Evolutionary conservation across 768 basidiomycete species (phyloP), one percentile per base, ranked within the genome.

Genomic region (Boletus speciosus): DNA sequence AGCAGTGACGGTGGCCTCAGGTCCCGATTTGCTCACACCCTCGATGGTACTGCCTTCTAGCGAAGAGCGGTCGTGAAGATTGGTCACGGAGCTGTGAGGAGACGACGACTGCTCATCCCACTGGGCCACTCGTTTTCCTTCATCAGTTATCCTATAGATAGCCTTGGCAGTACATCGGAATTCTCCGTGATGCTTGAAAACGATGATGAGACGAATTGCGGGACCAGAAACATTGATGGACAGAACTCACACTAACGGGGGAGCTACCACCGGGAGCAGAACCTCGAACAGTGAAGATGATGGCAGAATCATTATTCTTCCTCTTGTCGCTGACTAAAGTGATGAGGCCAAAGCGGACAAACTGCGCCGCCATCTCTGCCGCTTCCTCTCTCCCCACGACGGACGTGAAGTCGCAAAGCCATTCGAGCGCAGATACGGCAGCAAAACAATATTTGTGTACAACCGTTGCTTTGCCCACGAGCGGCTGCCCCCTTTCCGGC

Each of bases 351-450:
- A 94, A 97, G 49, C 97, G 86, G 43, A 98, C 94, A 64, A 98
- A 98, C 69, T 98, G 97, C 5, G 95, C 97, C 3, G 92, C 88
- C 84, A 98, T 90, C 76, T 99, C 97, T 11, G 93, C 92, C 0
- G 93, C 95, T 71, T 98, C 97, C 66, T 99, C 97, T 49, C 92
- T 79, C 23, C 94, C 94, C 34, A 94, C 92, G 34, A 95, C 92
- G 1, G 95, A 97, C 0, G 97, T 93, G 63, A 93, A 97, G 71
- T 99, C 97, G 67, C 92, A 90, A 38, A 99, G 83, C 97, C 97
- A 99, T 72, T 98, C 95, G 51, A 98, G 77, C 0, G 91, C 94
- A 42, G 81, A 81, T 49, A 92, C 84, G 23, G 97, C 94, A 29
- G 85, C 76, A 68, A 99, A 98, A 63, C 90, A 91, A 65, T 84